Base-by-base conservation (phyloP, 2,329 filamentous ascomycete species). In the Trichophyton rubrum region DNA sequence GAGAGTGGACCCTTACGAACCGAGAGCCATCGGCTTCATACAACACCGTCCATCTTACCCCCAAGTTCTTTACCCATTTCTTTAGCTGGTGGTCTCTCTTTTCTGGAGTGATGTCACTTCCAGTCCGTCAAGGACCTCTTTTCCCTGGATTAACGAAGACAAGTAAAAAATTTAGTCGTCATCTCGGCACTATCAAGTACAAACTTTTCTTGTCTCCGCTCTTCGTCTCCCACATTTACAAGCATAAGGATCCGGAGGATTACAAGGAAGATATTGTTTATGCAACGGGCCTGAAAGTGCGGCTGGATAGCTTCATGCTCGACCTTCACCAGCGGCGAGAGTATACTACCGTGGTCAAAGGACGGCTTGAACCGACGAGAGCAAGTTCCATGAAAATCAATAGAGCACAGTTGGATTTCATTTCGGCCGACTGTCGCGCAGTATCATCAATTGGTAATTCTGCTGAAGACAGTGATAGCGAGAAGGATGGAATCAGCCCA, bases 101-200 rank as follows among this genome's bases (percentile, higher is more conserved):
- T 73, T 90, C 90, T 7, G 91, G 92, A 1, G 88, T 92, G 7
- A 90, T 97, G 85, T 95, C 92, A 9, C 79, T 99, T 30, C 95
- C 93, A 9, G 87, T 99, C 61, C 89, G 93, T 0, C 95, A 99
- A 76, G 93, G 93, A 15, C 82, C 83, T 55, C 80, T 99, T 2
- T 99, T 91, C 85, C 92, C 91, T 4, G 90, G 90, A 0, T 82
- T 90, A 24, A 93, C 96, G 67, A 96, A 96, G 78, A 93, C 90
- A 53, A 96, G 90, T 79, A 99, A 99, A 77, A 99, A 99, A 72
- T 99, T 99, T 71, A 92, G 92, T 13, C 84, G 93, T 57, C 95
- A 99, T 74, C 78, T 99, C 63, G 92, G 90, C n/a, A 99, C 95
- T 7, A 91, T 99, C 78, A 99, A 99, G 78, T 97, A 97, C 76